Conservation (phyloP, 805 yeast genomes). For the Saccharomycopsis javanensis region DNA sequence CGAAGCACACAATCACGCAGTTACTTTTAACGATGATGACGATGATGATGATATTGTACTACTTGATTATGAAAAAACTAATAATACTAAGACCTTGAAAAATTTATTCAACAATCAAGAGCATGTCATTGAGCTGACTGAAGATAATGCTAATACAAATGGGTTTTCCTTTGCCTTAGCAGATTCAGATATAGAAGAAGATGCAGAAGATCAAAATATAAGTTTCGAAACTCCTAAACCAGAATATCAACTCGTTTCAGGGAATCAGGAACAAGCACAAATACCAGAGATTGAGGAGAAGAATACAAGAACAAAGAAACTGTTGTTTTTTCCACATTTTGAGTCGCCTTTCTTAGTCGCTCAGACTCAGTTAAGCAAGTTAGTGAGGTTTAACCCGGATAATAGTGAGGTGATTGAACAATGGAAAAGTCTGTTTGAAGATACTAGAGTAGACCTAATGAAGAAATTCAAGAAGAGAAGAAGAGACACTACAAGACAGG, state of each 20-base stretch:
- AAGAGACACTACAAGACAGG: slow-evolving; percentile 58
- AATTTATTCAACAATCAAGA: slow-evolving; percentile 11
- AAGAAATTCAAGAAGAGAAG: slow-evolving; percentile 64
- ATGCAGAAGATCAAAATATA: not conserved
- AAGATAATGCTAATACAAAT: slow-evolving; percentile 22
- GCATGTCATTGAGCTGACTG: slow-evolving; percentile 2
- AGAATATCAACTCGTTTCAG: no score
- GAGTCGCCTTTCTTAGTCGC: slow-evolving; percentile 83
- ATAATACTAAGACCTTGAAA: slow-evolving; percentile 9
- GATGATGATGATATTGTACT: slow-evolving; percentile 29
- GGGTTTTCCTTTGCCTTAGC: slow-evolving; percentile 22
- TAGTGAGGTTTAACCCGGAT: slow-evolving; percentile 27
- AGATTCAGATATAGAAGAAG: slow-evolving; percentile 22
- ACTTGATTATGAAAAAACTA: slow-evolving; percentile 24
- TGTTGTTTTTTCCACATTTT: slow-evolving; percentile 72
- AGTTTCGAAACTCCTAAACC: no score
- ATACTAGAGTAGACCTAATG: slow-evolving; percentile 69
- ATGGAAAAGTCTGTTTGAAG: slow-evolving; percentile 77
- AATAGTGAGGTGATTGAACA: slow-evolving; percentile 30
- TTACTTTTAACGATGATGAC: slow-evolving; percentile 23
- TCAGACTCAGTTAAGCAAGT: slow-evolving; percentile 66
- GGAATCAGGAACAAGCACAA: not conserved
- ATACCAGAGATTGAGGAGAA: not conserved
- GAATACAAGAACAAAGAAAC: slow-evolving; percentile 29
- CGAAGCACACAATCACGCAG: slow-evolving; percentile 26